Base-by-base conservation (phyloP, 495 filamentous ascomycete species). In the Podospora pseudoanserina region DNA sequence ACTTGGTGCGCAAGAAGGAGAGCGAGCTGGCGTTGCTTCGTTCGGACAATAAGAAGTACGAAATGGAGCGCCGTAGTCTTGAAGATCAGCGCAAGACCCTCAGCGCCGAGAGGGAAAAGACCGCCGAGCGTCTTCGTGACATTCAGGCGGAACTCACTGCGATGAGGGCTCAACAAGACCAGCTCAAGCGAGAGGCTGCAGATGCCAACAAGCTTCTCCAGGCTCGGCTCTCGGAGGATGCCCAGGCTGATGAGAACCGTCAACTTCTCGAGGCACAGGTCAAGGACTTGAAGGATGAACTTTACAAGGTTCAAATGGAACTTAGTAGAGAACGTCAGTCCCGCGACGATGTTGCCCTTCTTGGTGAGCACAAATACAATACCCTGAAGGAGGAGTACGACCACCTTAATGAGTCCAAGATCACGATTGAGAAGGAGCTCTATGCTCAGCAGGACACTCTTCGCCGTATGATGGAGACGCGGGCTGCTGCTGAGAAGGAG, bases 391-490 rank as follows among this genome's bases (percentile, higher is more conserved):
- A 93, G 23, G 94, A 98, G 67, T 96, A 90, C 72, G 86, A 94
- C 34, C 85, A 86, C n/a, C 83, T 99, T 16, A 97, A 96, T 70
- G 92, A 97, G 53, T 90, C 94, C 5, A 99, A 99, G 78, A 97
- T 97, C 71, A 95, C 86, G 54, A 97, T 99, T 65, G 95, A 99
- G 76, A 97, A 97, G 78, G 96, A 98, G 77, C 92, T 99, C 79
- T 98, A 97, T 76, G 88, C 91, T n/a, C 95, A 98, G 72, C 94
- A 97, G 77, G 95, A 99, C 75, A 91, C 91, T 16, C 87, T 97
- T 59, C 91, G 95, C 23, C 91, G 95, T 20, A 90, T 94, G 9
- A 91, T 91, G 55, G 93, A 96, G 78, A 90, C 89, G 32, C 86
- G 92, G 13, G 80, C 89, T 11, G 83, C 86, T 20, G 92, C 90